phyloP scores from a whole-genome alignment of 2,329 filamentous ascomycete genomes.

The Xylariales sp. region DNA sequence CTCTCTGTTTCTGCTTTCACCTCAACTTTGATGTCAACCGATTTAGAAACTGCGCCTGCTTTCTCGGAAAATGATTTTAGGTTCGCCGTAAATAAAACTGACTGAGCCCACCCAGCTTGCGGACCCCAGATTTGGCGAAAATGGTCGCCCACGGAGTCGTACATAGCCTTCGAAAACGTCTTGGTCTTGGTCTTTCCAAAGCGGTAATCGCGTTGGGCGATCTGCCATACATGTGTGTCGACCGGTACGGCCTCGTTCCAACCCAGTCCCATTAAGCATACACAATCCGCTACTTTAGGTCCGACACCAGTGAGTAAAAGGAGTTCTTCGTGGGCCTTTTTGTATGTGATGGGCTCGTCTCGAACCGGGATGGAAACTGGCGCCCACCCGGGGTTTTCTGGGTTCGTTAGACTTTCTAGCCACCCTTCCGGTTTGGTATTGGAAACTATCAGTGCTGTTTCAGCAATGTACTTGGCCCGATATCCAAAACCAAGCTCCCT shows the following conservation, averaged over 20 bases:
- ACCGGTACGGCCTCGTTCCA: constrained; percentile 97
- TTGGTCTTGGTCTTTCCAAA: constrained; percentile 87
- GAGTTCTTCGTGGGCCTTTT: constrained; percentile 81
- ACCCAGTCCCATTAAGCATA: constrained; percentile 93
- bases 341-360: constrained; percentile 72
- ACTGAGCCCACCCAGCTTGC: constrained; percentile 97
- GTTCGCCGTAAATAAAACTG: constrained; percentile 94
- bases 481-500: constrained; percentile 93
- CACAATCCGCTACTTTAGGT: constrained; percentile 96
- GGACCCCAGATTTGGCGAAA: constrained; percentile 91
- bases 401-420: constrained; percentile 83
- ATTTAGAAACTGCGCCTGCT: constrained; percentile 54
- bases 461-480: constrained; percentile 88
- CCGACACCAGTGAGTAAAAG: constrained; percentile 87
- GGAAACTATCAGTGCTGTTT: constrained; percentile 82
- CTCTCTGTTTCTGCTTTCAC: constrained; percentile 42
- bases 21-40: constrained; percentile 46
- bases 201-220: constrained; percentile 94
- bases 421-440: constrained; percentile 75
- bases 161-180: constrained; percentile 87
- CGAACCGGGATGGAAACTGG: constrained; percentile 60
- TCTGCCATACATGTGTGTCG: constrained; percentile 99
- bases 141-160: constrained; percentile 89
- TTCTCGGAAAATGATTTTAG: constrained; percentile 84
- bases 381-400: constrained; percentile 72